A percentile compares a stretch with the other conserved stretches of the same genome.
phyloP scores from a whole-genome alignment of 768 basidiomycete species.

The Lentinula sp. region DNA sequence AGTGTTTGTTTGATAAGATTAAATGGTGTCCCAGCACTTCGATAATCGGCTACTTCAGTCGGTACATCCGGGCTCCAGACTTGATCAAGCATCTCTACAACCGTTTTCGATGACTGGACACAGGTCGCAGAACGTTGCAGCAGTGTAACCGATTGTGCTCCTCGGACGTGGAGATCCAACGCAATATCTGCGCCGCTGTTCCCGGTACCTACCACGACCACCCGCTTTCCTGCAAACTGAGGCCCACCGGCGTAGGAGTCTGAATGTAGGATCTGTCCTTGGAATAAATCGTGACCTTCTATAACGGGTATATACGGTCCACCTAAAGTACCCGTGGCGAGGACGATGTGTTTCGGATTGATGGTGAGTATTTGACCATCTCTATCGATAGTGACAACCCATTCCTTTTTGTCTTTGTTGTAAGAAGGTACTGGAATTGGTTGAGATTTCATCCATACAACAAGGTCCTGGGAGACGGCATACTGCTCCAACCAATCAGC shows the following conservation, averaged over 20 bases:
- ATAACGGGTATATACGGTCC: conserved; percentile 24
- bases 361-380: conserved; percentile 22
- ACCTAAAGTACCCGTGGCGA: conserved; percentile 32
- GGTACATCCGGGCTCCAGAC: conserved; percentile 15
- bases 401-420: conserved; percentile 21
- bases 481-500: conserved; percentile 42
- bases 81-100: neutral
- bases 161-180: conserved; percentile 26
- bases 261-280: conserved; percentile 26
- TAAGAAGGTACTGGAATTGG: conserved; percentile 26
- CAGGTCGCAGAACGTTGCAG: conserved; percentile 35
- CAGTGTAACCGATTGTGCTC: conserved; percentile 30
- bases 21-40: conserved; percentile 7
- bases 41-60: conserved; percentile 18
- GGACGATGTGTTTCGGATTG: conserved; percentile 18
- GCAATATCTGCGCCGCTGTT: conserved; percentile 33
- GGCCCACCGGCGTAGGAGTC: conserved; percentile 17
- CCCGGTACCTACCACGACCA: conserved; percentile 35
- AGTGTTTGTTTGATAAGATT: conserved; percentile 8
- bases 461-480: conserved; percentile 30
- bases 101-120: conserved; percentile 14
- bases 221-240: conserved; percentile 24
- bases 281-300: conserved; percentile 19
- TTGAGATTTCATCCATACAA: conserved; percentile 34
- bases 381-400: conserved; percentile 27